phyloP scores from a whole-genome alignment of 2,329 filamentous ascomycete genomes.

The Sclerotinia spermophila region DNA sequence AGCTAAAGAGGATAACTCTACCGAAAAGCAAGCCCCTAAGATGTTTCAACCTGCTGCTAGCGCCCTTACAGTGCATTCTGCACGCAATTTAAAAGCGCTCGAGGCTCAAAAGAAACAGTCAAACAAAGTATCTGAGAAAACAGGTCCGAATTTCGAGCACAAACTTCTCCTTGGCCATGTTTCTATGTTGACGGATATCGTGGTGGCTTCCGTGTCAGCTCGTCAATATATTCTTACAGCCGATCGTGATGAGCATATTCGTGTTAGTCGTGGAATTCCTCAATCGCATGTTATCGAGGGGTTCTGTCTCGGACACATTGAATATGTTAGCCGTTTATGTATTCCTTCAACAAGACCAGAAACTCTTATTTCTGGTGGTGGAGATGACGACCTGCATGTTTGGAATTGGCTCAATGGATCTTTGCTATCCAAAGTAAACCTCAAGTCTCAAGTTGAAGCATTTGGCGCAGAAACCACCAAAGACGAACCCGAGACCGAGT shows the following conservation, averaged over 20 bases:
- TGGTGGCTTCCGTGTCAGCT: constrained; percentile 50
- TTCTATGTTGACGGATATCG: constrained; percentile 82
- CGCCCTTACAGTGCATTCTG: constrained; percentile 59
- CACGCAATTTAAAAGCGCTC: constrained; percentile 58
- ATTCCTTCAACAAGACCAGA: constrained; percentile 54
- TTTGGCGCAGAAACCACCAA: neutral
- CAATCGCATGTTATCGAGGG: constrained; percentile 85
- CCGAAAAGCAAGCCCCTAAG: constrained; percentile 29
- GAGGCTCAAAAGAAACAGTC: constrained; percentile 53
- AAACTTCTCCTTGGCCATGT: constrained; percentile 86
- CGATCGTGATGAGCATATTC: constrained; percentile 79
- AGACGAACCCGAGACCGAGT: constrained; percentile 14
- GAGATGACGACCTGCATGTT: constrained; percentile 71
- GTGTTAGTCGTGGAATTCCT: constrained; percentile 74
- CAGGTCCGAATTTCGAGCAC: constrained; percentile 61
- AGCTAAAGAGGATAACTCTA: constrained; percentile 23
- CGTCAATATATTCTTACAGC: constrained; percentile 62
- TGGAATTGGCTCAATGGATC: constrained; percentile 68
- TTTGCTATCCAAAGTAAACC: constrained; percentile 51
- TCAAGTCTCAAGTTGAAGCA: constrained; percentile 47
- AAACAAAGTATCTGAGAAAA: constrained; percentile 32
- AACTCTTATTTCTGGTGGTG: constrained; percentile 80
- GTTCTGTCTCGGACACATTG: constrained; percentile 83
- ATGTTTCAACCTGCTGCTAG: constrained; percentile 51
- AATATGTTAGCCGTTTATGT: constrained; percentile 77